A percentile compares a stretch with the other conserved stretches of the same genome.
phyloP scores from a whole-genome alignment of 257 asterid genomes.

The Petunia axillaris region DNA sequence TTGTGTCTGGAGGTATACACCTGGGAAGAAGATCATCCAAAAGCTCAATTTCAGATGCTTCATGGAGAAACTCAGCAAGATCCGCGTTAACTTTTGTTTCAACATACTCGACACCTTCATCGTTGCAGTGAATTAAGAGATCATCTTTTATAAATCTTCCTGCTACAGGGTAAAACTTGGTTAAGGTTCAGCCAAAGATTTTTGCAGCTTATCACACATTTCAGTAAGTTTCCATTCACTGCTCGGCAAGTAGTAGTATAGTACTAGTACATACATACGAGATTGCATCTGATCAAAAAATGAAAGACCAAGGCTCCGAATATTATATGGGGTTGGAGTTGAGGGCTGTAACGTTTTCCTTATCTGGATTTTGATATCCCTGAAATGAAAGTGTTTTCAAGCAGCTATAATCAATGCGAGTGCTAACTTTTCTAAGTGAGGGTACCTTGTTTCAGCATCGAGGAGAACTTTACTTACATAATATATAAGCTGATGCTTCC shows the following conservation, averaged over 20 bases:
- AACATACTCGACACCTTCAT: slow-evolving; percentile 5
- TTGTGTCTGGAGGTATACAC: too few species aligned
- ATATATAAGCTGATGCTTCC: too few species aligned
- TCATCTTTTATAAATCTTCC: not conserved
- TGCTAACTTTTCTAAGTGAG: too few species aligned
- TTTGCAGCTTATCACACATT: not conserved
- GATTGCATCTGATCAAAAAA: not conserved
- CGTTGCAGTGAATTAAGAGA: not conserved
- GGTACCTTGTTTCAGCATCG: too few species aligned
- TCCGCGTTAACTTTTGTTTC: not conserved
- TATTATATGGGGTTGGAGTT: not conserved
- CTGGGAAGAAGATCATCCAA: too few species aligned
- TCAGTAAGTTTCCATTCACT: not conserved
- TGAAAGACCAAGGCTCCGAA: not conserved
- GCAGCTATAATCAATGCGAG: too few species aligned
- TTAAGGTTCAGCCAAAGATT: not conserved
- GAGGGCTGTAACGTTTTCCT: not conserved
- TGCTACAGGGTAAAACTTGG: slow-evolving; percentile 1
- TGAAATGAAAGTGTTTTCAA: too few species aligned
- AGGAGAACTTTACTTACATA: too few species aligned
- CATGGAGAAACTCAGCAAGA: slow-evolving; percentile 7
- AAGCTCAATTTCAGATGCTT: not conserved
- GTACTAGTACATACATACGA: not conserved
- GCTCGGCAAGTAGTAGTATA: not conserved
- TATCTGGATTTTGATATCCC: too few species aligned